Base-by-base conservation (phyloP, 306 rosid species). In the Phaseolus lunatus region DNA sequence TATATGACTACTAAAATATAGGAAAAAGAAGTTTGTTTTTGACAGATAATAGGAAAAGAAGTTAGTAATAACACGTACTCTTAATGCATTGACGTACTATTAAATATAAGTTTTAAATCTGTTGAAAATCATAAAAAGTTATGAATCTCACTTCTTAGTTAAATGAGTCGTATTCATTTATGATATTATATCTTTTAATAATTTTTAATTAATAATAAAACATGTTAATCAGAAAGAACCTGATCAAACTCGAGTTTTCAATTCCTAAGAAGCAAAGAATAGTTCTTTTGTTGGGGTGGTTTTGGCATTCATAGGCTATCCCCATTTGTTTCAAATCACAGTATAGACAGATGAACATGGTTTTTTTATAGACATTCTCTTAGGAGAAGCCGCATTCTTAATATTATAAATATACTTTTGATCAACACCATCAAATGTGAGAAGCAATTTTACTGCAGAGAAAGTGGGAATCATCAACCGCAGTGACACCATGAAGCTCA, bases 181-280 rank as follows among this genome's bases (percentile, higher is more conserved):
- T 43, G 48, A 3, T 43, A 11, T 43, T 43, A 3, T 43, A 41
- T 9, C 9, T 37, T 37, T 8, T 37, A 37, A 37, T 37, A 9
- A 9, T 2, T 39, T 43, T 43, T 12, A 43, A 12, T 43, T 0
- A 43, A 0, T 43, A 43, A 43, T 43, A 11, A 43, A 43, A 43
- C 12, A 43, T 12, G 48, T 11, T 43, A 3, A 1, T 7, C 7
- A 37, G 6, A 37, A 29, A 13, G 58, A 71, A 76, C 69, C 45
- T 27, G 69, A 62, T 27, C 19, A 53, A 50, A 24, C 47, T 39
- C 14, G 11, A 67, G 78, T 29, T 81, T 62, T 76, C 23, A 20
- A 48, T 57, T 9, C 43, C 69, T 20, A 69, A 0, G 52, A 82
- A 82, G 85, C 77, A 77, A 82, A 63, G 85, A 76, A 82, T 76